Percentiles rank a stretch among this genome's conserved stretches.
Conservation (phyloP, 2,329 filamentous ascomycete genomes). For the Catunica adiposa region DNA sequence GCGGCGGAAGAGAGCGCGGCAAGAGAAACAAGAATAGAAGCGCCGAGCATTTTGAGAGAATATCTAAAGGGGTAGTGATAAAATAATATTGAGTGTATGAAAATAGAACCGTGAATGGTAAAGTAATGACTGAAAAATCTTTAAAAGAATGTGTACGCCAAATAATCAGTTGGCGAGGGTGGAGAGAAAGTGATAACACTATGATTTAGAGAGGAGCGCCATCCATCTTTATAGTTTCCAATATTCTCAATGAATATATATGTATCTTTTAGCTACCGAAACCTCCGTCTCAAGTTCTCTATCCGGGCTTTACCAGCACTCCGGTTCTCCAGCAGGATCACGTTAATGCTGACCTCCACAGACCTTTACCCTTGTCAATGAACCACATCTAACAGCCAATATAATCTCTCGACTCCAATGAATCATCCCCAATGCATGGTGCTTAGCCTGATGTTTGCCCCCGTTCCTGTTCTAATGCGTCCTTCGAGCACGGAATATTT, state of each 20-base stretch:
- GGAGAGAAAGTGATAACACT: not conserved
- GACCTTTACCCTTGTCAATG: not conserved
- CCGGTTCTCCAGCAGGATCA: not conserved
- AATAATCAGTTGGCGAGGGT: not conserved
- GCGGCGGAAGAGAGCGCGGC: slow-evolving; percentile 1
- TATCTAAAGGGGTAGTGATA: too few species aligned
- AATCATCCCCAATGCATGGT: not conserved
- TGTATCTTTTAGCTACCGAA: too few species aligned
- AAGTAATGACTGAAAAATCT: slow-evolving; percentile 3
- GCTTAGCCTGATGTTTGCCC: not conserved
- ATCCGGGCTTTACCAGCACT: not conserved
- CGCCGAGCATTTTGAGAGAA: slow-evolving; percentile 1
- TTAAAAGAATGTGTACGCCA: not conserved
- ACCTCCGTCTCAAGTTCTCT: not conserved
- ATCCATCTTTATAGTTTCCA: not conserved
- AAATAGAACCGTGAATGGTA: not conserved
- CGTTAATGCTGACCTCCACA: not conserved
- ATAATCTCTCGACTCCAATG: not conserved
- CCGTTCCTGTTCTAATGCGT: not conserved
- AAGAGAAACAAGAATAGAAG: slow-evolving; percentile 6
- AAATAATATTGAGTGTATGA: not conserved
- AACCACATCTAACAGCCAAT: not conserved
- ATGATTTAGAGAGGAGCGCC: not conserved
- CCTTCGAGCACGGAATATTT: not conserved
- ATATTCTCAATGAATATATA: not conserved